Conservation (phyloP, 352 stramenopile species). For the Phytophthora palmivora region DNA sequence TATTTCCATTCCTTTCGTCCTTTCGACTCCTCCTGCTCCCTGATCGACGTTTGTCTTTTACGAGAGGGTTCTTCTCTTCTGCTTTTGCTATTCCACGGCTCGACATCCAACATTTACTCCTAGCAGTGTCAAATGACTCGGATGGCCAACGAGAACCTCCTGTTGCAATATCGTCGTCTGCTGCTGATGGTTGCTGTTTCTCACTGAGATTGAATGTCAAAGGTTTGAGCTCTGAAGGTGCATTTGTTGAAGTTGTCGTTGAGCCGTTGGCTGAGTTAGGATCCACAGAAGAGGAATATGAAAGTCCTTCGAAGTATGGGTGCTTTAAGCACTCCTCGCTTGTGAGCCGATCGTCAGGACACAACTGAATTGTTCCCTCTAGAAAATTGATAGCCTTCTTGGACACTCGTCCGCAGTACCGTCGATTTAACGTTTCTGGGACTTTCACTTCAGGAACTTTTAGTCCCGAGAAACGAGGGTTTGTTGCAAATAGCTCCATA, state of each 20-base stretch:
- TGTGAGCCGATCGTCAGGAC: slow-evolving; percentile 77
- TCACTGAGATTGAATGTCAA: slow-evolving; percentile 36
- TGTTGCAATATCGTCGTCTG: slow-evolving; percentile 28
- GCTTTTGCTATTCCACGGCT: slow-evolving; percentile 50
- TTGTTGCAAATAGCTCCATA: slow-evolving; percentile 92
- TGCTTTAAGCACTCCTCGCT: slow-evolving; percentile 85
- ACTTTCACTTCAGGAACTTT: slow-evolving; percentile 93
- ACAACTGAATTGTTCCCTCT: slow-evolving; percentile 76
- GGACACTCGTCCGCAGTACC: slow-evolving; percentile 89
- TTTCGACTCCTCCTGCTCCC: slow-evolving; percentile 47
- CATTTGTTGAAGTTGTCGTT: neutral
- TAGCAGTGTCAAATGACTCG: slow-evolving; percentile 42
- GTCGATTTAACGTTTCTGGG: slow-evolving; percentile 92
- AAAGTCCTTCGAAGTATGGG: slow-evolving; percentile 88
- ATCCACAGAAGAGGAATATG: slow-evolving; percentile 24
- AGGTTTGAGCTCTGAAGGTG: slow-evolving; percentile 40
- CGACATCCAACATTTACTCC: slow-evolving; percentile 47
- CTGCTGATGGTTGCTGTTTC: slow-evolving; percentile 30
- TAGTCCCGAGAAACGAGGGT: slow-evolving; percentile 91
- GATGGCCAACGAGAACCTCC: slow-evolving; percentile 23
- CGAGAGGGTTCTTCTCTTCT: slow-evolving; percentile 47
- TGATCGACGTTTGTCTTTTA: slow-evolving; percentile 54
- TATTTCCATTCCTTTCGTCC: slow-evolving; percentile 38
- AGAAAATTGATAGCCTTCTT: slow-evolving; percentile 89
- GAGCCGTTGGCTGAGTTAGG: slow-evolving; percentile 8